A percentile compares a stretch with the other conserved stretches of the same genome.
These are phyloP conservation scores for Pythium coloratum DNA, from an alignment of 352 stramenopile genomes.

Conservation along the genomic window DNA sequence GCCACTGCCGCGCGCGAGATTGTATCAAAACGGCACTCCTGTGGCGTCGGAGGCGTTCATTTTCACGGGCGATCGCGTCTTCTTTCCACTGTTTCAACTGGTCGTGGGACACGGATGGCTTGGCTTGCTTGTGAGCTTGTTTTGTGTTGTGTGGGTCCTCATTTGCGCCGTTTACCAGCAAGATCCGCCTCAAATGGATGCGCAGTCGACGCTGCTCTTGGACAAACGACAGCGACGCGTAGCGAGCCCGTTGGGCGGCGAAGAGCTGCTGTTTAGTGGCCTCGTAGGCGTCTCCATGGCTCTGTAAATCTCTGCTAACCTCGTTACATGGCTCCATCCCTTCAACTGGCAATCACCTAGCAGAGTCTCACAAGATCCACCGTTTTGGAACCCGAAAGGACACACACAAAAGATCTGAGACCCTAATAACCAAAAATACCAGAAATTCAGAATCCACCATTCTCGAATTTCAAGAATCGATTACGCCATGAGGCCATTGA, in stretches of 20 bases:
- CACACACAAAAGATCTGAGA: not conserved
- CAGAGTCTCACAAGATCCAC: constrained; percentile 1
- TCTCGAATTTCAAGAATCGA: constrained; percentile 5
- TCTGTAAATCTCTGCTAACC: not conserved
- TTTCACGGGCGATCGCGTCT: constrained; percentile 12
- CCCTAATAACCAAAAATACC: not conserved
- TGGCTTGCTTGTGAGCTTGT: not conserved
- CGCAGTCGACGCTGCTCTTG: constrained; percentile 26
- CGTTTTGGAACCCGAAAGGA: not conserved
- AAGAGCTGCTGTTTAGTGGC: constrained; percentile 1
- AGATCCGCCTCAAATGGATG: constrained; percentile 22
- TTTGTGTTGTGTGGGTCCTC: not conserved
- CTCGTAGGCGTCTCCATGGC: not conserved
- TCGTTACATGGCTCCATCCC: not conserved
- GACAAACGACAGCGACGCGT: constrained; percentile 13
- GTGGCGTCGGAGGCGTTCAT: constrained; percentile 1
- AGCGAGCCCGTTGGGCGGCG: not conserved
- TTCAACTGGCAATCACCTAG: not conserved
- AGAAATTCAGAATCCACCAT: not conserved
- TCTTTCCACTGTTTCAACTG: constrained; percentile 10
- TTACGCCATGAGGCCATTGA: not conserved
- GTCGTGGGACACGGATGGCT: not conserved
- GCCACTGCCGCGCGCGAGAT: not conserved
- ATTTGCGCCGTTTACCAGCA: constrained; percentile 9
- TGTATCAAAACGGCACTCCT: constrained; percentile 9